Conservation (phyloP, 2,329 filamentous ascomycete genomes). For the Cladorrhinum sp. region DNA sequence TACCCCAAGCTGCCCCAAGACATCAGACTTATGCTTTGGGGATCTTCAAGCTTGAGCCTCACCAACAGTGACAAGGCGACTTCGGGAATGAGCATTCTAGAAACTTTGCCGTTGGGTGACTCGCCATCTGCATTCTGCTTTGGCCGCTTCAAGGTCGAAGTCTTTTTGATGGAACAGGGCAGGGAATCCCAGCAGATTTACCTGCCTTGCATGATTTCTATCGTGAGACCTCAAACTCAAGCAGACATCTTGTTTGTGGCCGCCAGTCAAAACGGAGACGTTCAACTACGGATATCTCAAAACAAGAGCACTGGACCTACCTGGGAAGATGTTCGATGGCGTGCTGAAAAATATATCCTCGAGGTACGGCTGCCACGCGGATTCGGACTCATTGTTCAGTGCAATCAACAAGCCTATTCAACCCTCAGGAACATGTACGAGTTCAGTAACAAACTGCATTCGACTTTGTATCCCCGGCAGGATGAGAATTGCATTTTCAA, state of each 20-base stretch:
- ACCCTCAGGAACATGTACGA: slow-evolving; percentile 81
- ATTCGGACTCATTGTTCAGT: slow-evolving; percentile 68
- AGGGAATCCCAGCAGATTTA: slow-evolving; percentile 63
- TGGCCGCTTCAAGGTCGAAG: slow-evolving; percentile 71
- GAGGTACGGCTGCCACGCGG: slow-evolving; percentile 71
- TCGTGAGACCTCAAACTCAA: slow-evolving; percentile 67
- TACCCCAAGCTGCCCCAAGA: slow-evolving; percentile 74
- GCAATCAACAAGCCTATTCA: slow-evolving; percentile 73
- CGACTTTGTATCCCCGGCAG: slow-evolving; percentile 62
- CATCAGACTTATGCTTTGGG: slow-evolving; percentile 66
- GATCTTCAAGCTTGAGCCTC: slow-evolving; percentile 51
- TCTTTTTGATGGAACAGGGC: slow-evolving; percentile 70
- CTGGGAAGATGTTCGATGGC: slow-evolving; percentile 84
- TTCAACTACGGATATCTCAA: slow-evolving; percentile 71
- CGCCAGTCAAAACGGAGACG: slow-evolving; percentile 73
- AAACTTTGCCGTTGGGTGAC: slow-evolving; percentile 75
- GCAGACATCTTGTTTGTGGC: slow-evolving; percentile 69
- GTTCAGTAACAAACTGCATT: slow-evolving; percentile 73
- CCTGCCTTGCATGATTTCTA: slow-evolving; percentile 72
- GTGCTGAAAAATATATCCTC: slow-evolving; percentile 61
- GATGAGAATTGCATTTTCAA: slow-evolving; percentile 71
- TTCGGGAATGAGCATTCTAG: slow-evolving; percentile 54
- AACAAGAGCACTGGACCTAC: slow-evolving; percentile 65
- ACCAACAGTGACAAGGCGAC: slow-evolving; percentile 46
- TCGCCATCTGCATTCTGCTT: slow-evolving; percentile 72